Conservation (phyloP, 371 early-diverging fungal species). For the Mortierella sp. region DNA sequence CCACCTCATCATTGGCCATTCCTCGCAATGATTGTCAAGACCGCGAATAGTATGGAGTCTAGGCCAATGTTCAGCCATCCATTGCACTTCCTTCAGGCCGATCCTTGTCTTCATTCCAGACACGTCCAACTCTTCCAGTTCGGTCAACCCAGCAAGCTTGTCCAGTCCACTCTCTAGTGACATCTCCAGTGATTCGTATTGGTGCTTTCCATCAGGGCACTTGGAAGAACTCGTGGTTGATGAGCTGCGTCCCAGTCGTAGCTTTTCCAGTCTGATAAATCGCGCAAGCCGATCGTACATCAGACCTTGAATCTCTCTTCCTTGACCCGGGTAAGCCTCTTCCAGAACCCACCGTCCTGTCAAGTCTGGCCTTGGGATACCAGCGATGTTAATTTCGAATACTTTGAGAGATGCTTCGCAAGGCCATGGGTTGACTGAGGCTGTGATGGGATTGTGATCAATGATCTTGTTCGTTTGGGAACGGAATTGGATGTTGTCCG, state of each 20-base stretch:
- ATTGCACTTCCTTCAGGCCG: constrained; percentile 35
- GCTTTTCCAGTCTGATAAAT: constrained; percentile 10
- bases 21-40: no score
- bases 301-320: constrained; percentile 20
- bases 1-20: no score
- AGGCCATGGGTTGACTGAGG: constrained; percentile 13
- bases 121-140: constrained; percentile 21
- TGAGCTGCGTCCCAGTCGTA: constrained; percentile 37
- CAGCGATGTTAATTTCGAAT: no score
- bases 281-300: constrained; percentile 27
- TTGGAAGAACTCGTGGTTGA: no score
- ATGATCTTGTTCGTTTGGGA: constrained; percentile 33
- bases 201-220: constrained; percentile 35
- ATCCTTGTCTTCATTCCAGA: constrained; percentile 30
- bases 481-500: constrained; percentile 24
- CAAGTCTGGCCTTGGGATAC: no score
- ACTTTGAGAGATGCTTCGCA: constrained; percentile 18
- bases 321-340: no score
- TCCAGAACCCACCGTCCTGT: no score
- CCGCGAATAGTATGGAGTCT: constrained; percentile 28
- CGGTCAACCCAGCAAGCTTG: constrained; percentile 17
- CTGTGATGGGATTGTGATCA: neutral
- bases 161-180: constrained; percentile 31
- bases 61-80: constrained; percentile 40
- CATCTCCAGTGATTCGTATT: constrained; percentile 42